Conservation (phyloP, 805 yeast species). For the Kodamaea laetipori region DNA sequence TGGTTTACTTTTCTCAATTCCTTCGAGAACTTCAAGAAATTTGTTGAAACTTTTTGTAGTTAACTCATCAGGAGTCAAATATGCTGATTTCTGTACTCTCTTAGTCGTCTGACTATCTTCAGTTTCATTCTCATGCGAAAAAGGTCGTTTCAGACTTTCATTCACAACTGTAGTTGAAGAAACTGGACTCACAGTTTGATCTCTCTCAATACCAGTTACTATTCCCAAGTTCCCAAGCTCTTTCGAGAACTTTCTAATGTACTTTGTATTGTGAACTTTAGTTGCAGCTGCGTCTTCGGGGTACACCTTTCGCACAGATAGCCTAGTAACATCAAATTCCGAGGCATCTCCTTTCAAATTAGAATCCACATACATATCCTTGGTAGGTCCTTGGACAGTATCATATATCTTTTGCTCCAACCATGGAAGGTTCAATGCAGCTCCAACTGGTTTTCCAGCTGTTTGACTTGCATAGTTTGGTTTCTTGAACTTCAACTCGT, state of each 20-base stretch:
- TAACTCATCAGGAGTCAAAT: constrained; percentile 8
- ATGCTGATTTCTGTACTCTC: constrained; percentile 13
- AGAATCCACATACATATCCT: background rate
- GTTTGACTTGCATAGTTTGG: too few species aligned
- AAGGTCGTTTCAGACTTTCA: background rate
- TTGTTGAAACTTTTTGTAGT: constrained; percentile 7
- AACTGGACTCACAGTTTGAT: background rate
- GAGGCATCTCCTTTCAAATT: background rate
- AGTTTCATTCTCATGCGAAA: background rate
- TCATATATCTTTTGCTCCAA: constrained; percentile 17
- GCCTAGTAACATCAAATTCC: constrained; percentile 18
- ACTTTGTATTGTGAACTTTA: constrained; percentile 22
- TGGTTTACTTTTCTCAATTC: constrained; percentile 5
- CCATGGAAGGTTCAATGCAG: constrained; percentile 5
- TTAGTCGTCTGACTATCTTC: background rate
- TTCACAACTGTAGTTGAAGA: background rate
- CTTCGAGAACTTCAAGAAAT: constrained; percentile 6
- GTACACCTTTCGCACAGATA: constrained; percentile 27
- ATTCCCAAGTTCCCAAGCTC: constrained; percentile 18
- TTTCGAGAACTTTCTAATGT: constrained; percentile 19
- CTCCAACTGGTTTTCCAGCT: background rate
- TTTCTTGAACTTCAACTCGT: constrained; percentile 17
- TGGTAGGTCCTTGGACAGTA: background rate
- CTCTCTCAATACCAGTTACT: too few species aligned
- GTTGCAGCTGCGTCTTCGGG: constrained; percentile 16